phyloP scores from a whole-genome alignment of 768 basidiomycete species.

The Pleurotus cornucopiae region DNA sequence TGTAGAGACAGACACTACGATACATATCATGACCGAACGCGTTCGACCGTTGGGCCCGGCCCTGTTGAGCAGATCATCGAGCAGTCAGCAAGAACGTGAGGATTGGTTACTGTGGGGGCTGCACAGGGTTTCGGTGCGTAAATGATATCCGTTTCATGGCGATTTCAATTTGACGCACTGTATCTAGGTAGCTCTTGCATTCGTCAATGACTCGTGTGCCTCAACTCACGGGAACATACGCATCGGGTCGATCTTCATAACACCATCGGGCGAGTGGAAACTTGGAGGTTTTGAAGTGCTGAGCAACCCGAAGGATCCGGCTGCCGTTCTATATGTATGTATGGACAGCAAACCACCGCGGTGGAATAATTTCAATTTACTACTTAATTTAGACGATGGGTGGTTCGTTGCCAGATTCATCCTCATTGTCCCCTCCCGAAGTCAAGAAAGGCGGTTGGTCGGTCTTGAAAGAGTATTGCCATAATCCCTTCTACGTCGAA shows the following conservation, averaged over 20 bases:
- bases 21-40: slow-evolving; percentile 95
- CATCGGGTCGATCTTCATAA: slow-evolving; percentile 79
- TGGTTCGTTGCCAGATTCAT: slow-evolving; percentile 56
- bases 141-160: neutral
- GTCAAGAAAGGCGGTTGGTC: slow-evolving; percentile 87
- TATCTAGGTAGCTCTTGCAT: slow-evolving; percentile 77
- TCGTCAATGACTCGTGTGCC: slow-evolving; percentile 79
- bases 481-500: slow-evolving; percentile 15
- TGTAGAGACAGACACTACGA: slow-evolving; percentile 79
- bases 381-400: slow-evolving; percentile 54
- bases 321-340: slow-evolving; percentile 77
- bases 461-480: slow-evolving; percentile 65
- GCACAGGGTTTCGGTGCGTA: slow-evolving; percentile 79
- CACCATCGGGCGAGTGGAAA: slow-evolving; percentile 95
- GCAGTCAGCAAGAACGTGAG: slow-evolving; percentile 61
- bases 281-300: slow-evolving; percentile 91
- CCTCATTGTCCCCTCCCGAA: slow-evolving; percentile 72
- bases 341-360: slow-evolving; percentile 9
- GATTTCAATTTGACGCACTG: slow-evolving; percentile 9
- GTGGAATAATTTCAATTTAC: slow-evolving; percentile 12
- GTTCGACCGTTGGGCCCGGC: slow-evolving; percentile 69
- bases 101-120: slow-evolving; percentile 95
- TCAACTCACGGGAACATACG: slow-evolving; percentile 83
- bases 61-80: slow-evolving; percentile 59
- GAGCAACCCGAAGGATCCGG: slow-evolving; percentile 77